Evolutionary conservation across 2,329 filamentous ascomycete genomes (phyloP).

Genomic region (Ceratocystis cacaofunesta): DNA sequence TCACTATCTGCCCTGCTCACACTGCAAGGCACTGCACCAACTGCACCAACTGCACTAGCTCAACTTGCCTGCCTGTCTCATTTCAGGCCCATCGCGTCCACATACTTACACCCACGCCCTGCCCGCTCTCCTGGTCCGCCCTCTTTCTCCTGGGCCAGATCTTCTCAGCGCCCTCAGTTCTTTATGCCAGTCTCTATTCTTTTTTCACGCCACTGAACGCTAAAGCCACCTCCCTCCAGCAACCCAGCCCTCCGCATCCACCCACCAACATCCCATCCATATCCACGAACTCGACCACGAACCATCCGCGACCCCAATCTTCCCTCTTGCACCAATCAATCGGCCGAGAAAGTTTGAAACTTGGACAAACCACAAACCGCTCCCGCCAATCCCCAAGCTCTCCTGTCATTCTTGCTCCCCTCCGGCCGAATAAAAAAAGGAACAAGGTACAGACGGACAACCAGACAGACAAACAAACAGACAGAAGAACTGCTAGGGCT

Average conservation of each 20-base stretch:
- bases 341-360: slow-evolving; percentile 11
- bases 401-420: not conserved
- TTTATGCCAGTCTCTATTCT: too few species aligned
- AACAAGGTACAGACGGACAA: not conserved
- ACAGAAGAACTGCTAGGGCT: not conserved
- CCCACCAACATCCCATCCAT: not conserved
- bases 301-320: slow-evolving; percentile 1
- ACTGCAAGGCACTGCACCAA: not conserved
- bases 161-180: not conserved
- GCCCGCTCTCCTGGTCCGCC: not conserved
- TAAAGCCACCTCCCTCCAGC: slow-evolving; percentile 7
- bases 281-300: not conserved
- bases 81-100: not conserved
- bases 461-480: too few species aligned
- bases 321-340: slow-evolving; percentile 1
- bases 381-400: not conserved
- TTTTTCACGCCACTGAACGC: slow-evolving; percentile 1
- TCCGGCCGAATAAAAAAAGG: not conserved
- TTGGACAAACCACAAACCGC: not conserved
- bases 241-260: not conserved
- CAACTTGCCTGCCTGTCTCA: not conserved
- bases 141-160: not conserved
- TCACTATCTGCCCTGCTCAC: not conserved
- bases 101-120: not conserved
- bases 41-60: not conserved